Evolutionary conservation across 805 yeast genomes (phyloP).

Genomic region (Isabelozyma gotoi): DNA sequence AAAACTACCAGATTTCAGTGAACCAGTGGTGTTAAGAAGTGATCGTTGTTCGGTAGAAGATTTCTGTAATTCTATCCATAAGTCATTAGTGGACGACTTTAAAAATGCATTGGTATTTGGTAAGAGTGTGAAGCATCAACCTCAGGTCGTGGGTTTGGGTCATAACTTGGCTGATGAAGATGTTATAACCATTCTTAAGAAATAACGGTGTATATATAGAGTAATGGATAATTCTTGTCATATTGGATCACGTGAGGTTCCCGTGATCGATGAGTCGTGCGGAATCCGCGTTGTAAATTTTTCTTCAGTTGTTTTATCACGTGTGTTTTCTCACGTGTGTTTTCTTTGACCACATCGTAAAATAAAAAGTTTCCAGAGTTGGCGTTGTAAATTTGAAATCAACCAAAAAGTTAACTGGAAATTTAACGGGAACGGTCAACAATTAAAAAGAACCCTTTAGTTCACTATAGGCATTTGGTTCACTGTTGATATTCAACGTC

Average conservation of each 20-base stretch:
- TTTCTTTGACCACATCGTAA: background rate
- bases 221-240: background rate
- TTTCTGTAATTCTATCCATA: constrained; percentile 95
- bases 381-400: background rate
- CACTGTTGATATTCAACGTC: background rate
- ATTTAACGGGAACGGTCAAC: background rate
- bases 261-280: background rate
- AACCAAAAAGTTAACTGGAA: background rate
- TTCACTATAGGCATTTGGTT: background rate
- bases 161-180: constrained; percentile 93
- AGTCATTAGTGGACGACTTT: constrained; percentile 89
- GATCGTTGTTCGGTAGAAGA: constrained; percentile 88
- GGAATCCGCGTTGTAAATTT: background rate
- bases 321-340: constrained; percentile 1
- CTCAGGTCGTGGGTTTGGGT: constrained; percentile 87
- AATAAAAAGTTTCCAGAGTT: background rate
- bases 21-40: constrained; percentile 88
- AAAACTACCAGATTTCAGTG: constrained; percentile 85
- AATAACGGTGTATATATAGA: constrained; percentile 24
- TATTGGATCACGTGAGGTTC: background rate
- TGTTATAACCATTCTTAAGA: constrained; percentile 91
- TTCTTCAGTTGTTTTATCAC: background rate
- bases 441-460: background rate
- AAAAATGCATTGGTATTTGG: constrained; percentile 93
- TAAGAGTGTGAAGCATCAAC: constrained; percentile 94